phyloP scores from a whole-genome alignment of 805 yeast species.

The Metahyphopichia silvanorum region DNA sequence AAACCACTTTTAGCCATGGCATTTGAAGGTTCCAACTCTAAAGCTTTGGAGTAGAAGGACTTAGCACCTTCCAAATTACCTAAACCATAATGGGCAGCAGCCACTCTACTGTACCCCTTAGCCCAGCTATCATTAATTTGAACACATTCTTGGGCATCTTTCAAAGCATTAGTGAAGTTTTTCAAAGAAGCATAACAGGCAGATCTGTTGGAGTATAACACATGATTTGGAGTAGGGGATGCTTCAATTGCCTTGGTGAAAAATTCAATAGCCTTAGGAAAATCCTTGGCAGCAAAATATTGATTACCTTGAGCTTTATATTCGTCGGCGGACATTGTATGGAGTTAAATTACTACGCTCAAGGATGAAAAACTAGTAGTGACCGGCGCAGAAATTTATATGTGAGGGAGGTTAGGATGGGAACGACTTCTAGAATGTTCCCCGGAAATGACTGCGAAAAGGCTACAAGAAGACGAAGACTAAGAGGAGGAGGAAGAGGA shows the following conservation, averaged over 20 bases:
- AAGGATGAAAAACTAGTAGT: not conserved
- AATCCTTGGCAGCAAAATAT: constrained; percentile 86
- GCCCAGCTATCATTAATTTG: constrained; percentile 87
- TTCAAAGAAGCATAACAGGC: constrained; percentile 83
- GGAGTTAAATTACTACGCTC: not conserved
- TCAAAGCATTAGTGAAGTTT: constrained; percentile 68
- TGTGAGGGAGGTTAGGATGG: not conserved
- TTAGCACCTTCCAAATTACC: constrained; percentile 76
- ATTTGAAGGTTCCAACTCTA: constrained; percentile 76
- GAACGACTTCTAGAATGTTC: constrained; percentile 1
- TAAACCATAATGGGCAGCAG: constrained; percentile 88
- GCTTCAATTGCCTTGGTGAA: constrained; percentile 87
- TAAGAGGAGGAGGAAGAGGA: too few species aligned
- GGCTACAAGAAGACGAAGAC: too few species aligned
- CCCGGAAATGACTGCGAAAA: too few species aligned
- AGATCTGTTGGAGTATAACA: constrained; percentile 88
- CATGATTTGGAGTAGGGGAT: constrained; percentile 83
- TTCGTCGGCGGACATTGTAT: constrained; percentile 60
- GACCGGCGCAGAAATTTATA: not conserved
- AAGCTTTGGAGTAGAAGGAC: constrained; percentile 68
- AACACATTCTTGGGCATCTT: constrained; percentile 83
- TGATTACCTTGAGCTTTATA: constrained; percentile 91
- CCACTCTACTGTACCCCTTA: constrained; percentile 91
- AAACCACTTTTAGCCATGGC: constrained; percentile 86
- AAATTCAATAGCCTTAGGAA: constrained; percentile 68